phyloP scores from a whole-genome alignment of 345 rosid species.

The Cardiospermum halicacabum region DNA sequence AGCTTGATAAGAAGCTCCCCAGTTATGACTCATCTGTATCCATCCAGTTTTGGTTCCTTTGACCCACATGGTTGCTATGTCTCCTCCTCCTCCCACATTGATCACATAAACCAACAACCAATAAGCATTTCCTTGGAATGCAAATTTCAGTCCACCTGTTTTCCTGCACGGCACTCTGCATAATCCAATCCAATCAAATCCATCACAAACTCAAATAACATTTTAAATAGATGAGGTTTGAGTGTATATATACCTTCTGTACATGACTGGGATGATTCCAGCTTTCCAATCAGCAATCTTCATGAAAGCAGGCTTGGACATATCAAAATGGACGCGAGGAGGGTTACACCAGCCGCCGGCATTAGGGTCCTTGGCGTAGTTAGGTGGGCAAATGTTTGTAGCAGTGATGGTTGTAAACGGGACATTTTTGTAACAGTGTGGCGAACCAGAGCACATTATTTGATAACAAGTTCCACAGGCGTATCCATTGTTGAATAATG shows the following conservation, averaged over 20 bases:
- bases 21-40: conserved; percentile 86
- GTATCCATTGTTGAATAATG: conserved; percentile 64
- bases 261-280: conserved; percentile 71
- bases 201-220: no score
- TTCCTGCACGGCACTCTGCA: conserved; percentile 50
- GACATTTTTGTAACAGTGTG: conserved; percentile 37
- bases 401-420: conserved; percentile 58
- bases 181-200: no score
- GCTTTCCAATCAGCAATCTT: conserved; percentile 81
- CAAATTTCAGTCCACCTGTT: conserved; percentile 39
- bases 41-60: conserved; percentile 70
- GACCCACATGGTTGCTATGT: conserved; percentile 45
- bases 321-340: conserved; percentile 74
- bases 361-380: conserved; percentile 53
- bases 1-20: conserved; percentile 96
- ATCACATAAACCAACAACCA: conserved; percentile 62
- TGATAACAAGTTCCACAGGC: conserved; percentile 78
- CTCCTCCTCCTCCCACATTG: conserved; percentile 78
- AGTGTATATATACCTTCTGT: conserved; percentile 59
- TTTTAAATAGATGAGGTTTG: no score
- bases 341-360: conserved; percentile 95
- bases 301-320: conserved; percentile 89
- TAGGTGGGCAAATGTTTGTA: conserved; percentile 84
- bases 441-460: conserved; percentile 52
- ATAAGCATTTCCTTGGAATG: conserved; percentile 50